phyloP scores from a whole-genome alignment of 164 flowering plant species.

The grape (Vitis vinifera) region ASM3070453v1 NC_081810.1:3054501-3055000 shows the following conservation, averaged over 20 bases:
- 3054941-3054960: conserved; percentile 71
- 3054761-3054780: conserved; percentile 97
- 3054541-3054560: conserved; percentile 31
- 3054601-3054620: conserved; percentile 85
- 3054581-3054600: conserved; percentile 86
- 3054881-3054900: conserved; percentile 66
- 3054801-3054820: conserved; percentile 83
- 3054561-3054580: conserved; percentile 92
- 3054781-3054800: conserved; percentile 93
- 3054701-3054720: neutral
- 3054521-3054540: neutral
- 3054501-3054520: neutral
- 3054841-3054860: conserved; percentile 99
- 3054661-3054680: too few species aligned
- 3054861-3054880: conserved; percentile 92
- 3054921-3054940: conserved; percentile 62
- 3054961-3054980: neutral
- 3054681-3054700: neutral
- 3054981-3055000: too few species aligned
- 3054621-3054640: conserved; percentile 40
- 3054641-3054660: too few species aligned
- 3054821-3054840: conserved; percentile 96
- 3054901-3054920: conserved; percentile 83
- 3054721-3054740: conserved; percentile 19
- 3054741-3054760: conserved; percentile 98